Evolutionary conservation across 169 alveolate genomes (phyloP).

Genomic region (Besnoitia besnoiti): DNA sequence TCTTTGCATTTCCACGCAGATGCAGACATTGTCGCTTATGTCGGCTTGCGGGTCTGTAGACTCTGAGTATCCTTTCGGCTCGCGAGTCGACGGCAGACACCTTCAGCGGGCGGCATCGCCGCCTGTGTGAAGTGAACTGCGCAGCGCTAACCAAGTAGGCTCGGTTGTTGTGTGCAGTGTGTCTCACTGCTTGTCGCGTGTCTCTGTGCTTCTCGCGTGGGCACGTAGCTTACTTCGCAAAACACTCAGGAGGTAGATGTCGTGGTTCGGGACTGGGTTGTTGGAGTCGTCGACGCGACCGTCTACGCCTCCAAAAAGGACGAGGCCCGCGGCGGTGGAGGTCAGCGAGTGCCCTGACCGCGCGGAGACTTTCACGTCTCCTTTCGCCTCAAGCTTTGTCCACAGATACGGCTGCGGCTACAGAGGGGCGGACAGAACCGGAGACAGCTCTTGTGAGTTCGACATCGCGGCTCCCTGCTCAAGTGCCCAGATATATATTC

Average conservation of each 20-base stretch:
- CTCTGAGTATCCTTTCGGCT: too few relatives aligned
- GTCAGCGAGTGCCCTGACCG: constrained; percentile 56
- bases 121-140: too few relatives aligned
- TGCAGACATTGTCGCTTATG: too few relatives aligned
- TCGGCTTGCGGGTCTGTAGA: too few relatives aligned
- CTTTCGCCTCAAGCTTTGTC: constrained; percentile 9
- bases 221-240: neutral
- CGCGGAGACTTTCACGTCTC: neutral
- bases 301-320: constrained; percentile 30
- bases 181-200: neutral
- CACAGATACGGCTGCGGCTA: constrained; percentile 56
- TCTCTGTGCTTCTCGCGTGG: too few relatives aligned
- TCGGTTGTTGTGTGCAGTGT: neutral
- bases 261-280: neutral
- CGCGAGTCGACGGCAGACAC: too few relatives aligned
- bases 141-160: too few relatives aligned
- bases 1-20: too few relatives aligned
- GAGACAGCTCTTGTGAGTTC: too few relatives aligned
- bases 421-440: neutral
- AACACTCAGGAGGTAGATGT: neutral
- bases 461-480: too few relatives aligned
- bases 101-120: too few relatives aligned
- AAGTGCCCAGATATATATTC: too few relatives aligned
- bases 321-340: neutral
- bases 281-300: neutral